Evolutionary conservation across 805 yeast species (phyloP).

Genomic region (Lipomyces spencermartinsiae): DNA sequence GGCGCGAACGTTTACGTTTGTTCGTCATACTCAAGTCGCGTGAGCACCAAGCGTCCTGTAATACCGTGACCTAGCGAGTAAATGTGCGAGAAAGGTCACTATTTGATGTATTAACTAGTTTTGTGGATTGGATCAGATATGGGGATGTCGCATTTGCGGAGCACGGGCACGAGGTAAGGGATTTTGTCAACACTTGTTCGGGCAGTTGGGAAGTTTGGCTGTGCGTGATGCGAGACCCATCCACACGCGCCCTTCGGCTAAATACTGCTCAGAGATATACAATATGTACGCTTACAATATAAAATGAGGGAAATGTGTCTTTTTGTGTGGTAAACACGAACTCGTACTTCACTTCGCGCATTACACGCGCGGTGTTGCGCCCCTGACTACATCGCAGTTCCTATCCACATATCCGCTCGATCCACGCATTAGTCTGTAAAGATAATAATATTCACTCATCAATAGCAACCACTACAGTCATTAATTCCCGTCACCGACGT

Average conservation of each 20-base stretch:
- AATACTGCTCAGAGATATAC: no score
- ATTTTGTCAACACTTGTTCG: neutral
- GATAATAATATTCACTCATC: neutral
- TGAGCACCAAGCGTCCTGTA: neutral
- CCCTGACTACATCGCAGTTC: neutral
- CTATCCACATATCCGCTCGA: neutral
- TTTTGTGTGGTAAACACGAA: neutral
- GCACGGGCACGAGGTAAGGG: neutral
- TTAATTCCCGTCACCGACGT: neutral
- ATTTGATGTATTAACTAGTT: neutral
- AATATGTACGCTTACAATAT: no score
- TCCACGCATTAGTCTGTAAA: neutral
- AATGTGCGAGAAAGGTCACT: neutral
- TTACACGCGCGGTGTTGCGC: neutral
- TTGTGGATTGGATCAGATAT: neutral
- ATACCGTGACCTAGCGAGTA: neutral
- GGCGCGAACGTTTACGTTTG: conserved; percentile 30
- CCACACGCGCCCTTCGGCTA: no score
- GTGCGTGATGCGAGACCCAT: no score
- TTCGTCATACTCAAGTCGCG: neutral
- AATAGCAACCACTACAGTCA: neutral
- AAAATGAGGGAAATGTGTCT: neutral
- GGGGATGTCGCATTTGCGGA: neutral
- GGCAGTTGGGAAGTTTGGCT: neutral
- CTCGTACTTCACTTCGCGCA: neutral